phyloP scores from a whole-genome alignment of 129 eudicot genomes.

The Glebionis coronaria region DNA sequence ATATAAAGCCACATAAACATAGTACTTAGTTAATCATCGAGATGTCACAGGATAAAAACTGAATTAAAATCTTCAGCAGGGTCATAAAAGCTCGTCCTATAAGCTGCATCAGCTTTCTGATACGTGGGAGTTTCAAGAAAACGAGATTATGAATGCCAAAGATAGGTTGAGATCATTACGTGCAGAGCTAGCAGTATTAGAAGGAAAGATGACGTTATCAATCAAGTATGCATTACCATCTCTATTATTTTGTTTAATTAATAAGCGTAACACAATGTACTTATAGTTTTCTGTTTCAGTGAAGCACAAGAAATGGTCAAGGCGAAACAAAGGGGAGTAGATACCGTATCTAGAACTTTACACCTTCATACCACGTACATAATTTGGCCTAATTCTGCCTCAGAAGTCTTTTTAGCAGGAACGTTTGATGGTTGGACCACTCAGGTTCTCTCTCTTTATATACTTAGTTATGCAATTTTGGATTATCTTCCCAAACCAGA shows the following conservation, averaged over 20 bases:
- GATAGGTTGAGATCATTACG: constrained; percentile 53
- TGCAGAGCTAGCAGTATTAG: constrained; percentile 64
- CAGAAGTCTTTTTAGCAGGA: constrained; percentile 72
- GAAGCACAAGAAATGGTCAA: constrained; percentile 54
- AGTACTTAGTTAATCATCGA: no score
- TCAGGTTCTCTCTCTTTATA: constrained; percentile 44
- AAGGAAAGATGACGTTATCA: constrained; percentile 69
- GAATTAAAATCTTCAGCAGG: constrained; percentile 31
- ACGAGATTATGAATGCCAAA: constrained; percentile 52
- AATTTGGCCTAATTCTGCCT: constrained; percentile 79
- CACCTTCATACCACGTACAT: constrained; percentile 51
- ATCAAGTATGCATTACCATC: constrained; percentile 39
- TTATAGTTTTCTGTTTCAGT: constrained; percentile 30
- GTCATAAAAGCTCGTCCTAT: constrained; percentile 28
- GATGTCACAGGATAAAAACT: no score
- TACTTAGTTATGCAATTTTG: no score
- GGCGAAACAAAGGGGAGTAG: constrained; percentile 58
- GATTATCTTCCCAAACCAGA: not conserved
- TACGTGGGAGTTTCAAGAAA: constrained; percentile 71
- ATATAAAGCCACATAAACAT: no score
- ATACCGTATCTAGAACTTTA: constrained; percentile 41
- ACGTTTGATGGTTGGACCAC: constrained; percentile 91
- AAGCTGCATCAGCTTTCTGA: constrained; percentile 60
- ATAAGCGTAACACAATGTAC: constrained; percentile 3
- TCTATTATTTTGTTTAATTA: not conserved